Conservation (phyloP, 208 protist genomes). For the Crithidia expoeki region DNA sequence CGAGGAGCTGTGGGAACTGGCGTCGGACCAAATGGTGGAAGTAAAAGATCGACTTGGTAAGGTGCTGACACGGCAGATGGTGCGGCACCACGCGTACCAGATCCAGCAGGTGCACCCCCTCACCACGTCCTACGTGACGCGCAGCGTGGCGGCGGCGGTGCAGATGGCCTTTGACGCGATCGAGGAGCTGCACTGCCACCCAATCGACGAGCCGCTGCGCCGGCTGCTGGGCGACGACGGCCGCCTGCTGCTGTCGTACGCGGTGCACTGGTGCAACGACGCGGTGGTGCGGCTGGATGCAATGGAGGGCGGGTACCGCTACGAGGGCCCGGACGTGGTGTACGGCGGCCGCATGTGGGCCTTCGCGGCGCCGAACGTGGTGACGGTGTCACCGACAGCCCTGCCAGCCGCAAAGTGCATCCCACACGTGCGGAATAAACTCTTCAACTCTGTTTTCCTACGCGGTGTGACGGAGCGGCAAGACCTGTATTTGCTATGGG, state of each 20-base stretch:
- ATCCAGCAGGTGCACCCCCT: constrained; percentile 78
- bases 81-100: constrained; percentile 52
- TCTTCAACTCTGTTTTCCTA: constrained; percentile 55
- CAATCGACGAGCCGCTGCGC: constrained; percentile 62
- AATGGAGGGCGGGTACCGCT: constrained; percentile 41
- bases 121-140: constrained; percentile 58
- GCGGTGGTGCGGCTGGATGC: constrained; percentile 53
- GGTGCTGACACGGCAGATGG: constrained; percentile 50
- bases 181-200: constrained; percentile 52
- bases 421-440: constrained; percentile 22
- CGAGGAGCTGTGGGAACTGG: constrained; percentile 72
- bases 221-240: constrained; percentile 66
- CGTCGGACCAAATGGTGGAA: constrained; percentile 55
- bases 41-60: constrained; percentile 52
- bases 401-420: constrained; percentile 11
- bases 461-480: constrained; percentile 62
- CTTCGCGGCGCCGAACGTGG: constrained; percentile 69
- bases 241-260: constrained; percentile 53
- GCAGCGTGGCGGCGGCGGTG: constrained; percentile 52
- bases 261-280: constrained; percentile 85
- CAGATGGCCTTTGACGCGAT: constrained; percentile 65
- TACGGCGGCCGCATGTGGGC: constrained; percentile 73
- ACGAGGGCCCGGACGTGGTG: constrained; percentile 72
- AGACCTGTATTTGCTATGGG: constrained; percentile 52
- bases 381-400: constrained; percentile 47